These are phyloP conservation scores for Xylaria sp. DNA, from an alignment of 2,329 filamentous ascomycete genomes.

Conservation along the genomic window DNA sequence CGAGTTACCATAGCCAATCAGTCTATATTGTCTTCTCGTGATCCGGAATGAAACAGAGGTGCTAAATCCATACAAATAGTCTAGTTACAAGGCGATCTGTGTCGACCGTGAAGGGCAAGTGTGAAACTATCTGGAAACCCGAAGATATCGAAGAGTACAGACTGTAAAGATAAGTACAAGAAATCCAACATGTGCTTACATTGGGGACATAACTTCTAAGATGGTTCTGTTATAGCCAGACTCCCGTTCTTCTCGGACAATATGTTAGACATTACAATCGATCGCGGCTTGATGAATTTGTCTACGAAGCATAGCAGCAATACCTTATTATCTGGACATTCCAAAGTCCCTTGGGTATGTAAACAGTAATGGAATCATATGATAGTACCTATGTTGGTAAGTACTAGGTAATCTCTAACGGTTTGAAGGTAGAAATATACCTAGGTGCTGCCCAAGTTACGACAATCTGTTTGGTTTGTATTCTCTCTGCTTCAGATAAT, in stretches of 20 bases:
- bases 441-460: too few species aligned
- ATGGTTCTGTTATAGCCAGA: neutral
- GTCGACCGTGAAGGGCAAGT: neutral
- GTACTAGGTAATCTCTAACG: too few species aligned
- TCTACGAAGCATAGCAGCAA: neutral
- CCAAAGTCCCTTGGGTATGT: too few species aligned
- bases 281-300: neutral
- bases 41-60: neutral
- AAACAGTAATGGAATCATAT: too few species aligned
- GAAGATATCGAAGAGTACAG: neutral
- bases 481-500: too few species aligned
- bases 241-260: neutral
- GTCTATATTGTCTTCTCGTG: neutral
- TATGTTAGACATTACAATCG: neutral
- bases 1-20: neutral
- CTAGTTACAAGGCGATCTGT: neutral
- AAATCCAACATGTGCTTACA: neutral
- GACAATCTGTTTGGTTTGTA: too few species aligned
- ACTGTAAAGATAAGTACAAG: too few species aligned
- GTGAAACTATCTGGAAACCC: neutral
- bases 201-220: neutral
- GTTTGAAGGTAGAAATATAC: too few species aligned
- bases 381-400: too few species aligned
- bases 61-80: neutral
- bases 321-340: neutral